phyloP scores from a whole-genome alignment of 2,329 filamentous ascomycete genomes.

The Endothia cerciana region DNA sequence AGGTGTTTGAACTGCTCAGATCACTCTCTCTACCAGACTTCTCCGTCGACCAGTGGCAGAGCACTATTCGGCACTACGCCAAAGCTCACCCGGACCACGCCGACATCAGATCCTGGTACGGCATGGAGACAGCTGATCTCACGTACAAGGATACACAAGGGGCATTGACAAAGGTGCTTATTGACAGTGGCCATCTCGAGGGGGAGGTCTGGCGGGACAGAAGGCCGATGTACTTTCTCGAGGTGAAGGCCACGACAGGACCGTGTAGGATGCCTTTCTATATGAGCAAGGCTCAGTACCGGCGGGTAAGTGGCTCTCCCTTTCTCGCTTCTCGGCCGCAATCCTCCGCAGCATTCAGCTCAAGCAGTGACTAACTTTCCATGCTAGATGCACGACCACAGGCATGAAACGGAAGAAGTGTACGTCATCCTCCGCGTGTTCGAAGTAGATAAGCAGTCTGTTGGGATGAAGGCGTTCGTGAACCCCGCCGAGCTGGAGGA shows the following conservation, averaged over 20 bases:
- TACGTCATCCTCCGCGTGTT: conserved; percentile 49
- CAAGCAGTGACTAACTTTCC: neutral
- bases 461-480: conserved; percentile 43
- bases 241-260: conserved; percentile 54
- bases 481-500: conserved; percentile 40
- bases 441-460: conserved; percentile 37
- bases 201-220: conserved; percentile 34
- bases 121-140: conserved; percentile 52
- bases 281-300: conserved; percentile 51
- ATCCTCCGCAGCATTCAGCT: conserved; percentile 8
- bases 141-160: conserved; percentile 45
- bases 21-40: conserved; percentile 40
- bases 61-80: conserved; percentile 49
- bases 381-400: conserved; percentile 33
- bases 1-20: conserved; percentile 47
- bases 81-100: conserved; percentile 45
- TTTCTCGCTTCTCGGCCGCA: neutral
- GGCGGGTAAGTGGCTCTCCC: conserved; percentile 38
- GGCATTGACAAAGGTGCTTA: conserved; percentile 40
- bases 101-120: conserved; percentile 44
- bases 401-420: conserved; percentile 31
- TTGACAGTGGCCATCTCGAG: conserved; percentile 40
- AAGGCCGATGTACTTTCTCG: conserved; percentile 49
- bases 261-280: conserved; percentile 47
- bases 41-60: conserved; percentile 49